Evolutionary conservation across 2,329 filamentous ascomycete species (phyloP), one percentile per base, ranked within the genome.

Genomic region (Ilyonectria destructans): DNA sequence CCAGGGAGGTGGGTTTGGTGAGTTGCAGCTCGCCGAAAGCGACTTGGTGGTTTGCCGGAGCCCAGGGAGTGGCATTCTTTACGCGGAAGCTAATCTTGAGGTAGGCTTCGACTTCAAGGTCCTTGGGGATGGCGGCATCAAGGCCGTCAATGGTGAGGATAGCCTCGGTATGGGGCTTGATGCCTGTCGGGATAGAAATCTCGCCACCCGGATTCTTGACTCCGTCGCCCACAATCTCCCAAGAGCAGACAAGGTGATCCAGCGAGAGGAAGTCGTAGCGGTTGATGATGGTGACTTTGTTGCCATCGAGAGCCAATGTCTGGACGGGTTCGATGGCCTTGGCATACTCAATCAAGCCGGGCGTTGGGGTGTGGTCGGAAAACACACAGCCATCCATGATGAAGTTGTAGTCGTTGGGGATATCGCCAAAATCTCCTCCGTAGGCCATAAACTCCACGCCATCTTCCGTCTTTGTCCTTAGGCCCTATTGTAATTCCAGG

Each of bases 241-340:
- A 87, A 19, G 77, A 76, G 62, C 84, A 86, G 9, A 74, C 77
- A 17, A 90, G 75, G 67, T 89, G 85, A 64, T 88, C 85, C 4
- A 90, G 80, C 0, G 78, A 81, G 35, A 84, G 74, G 62, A 87
- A 89, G 73, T 90, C 87, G 74, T 90, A 88, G 12, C 85, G 82
- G 63, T 90, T 51, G 67, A 85, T 73, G 15, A 89, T 81, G 4
- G 80, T 81, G 2, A 89, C 78, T 2, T 77, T 75, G n/a, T 80
- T 74, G 1, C 82, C 83, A 5, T 51, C 48, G 5, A 26, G 73
- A 0, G 68, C 80, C 12, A 87, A 77, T 9, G 87, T 85, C 71
- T 88, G 84, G 56, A 91, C 84, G 0, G 89, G 90, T 71, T 89
- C 86, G 63, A 90, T 88, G 8, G 85, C 86, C 72, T 90, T 90